Base-by-base conservation (phyloP, 1,284 basidiomycete species). In the Austropuccinia psidii region DNA sequence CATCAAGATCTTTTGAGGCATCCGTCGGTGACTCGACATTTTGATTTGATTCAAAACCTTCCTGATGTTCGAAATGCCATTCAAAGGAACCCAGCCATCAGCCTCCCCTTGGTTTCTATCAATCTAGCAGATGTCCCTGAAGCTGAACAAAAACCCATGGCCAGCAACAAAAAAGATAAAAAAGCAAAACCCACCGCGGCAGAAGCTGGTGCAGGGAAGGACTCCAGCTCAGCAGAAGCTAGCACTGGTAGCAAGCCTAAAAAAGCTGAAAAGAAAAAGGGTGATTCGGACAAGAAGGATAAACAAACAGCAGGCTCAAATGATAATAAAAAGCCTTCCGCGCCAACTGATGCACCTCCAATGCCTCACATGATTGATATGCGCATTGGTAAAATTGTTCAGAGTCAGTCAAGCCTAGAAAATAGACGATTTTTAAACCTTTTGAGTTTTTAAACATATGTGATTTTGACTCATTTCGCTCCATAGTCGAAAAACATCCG, bases 361-460 rank as follows among this genome's bases (percentile, higher is more conserved):
- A 82, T 87, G 31, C 93, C 93, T 9, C 91, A 90, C 57, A 95
- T 96, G 92, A 90, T 97, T 78, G 93, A 97, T 79, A 84, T 97
- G 77, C 86, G 93, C 61, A 91, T 97, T 15, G 78, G 79, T 33
- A 76, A 76, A 91, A 94, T 97, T 74, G 82, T 96, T 37, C 90
- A 95, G 80, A 87, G 92, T 29, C 19, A 13, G 31, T 19, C 74
- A 62, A 52, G 45, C 8, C 19, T 27, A 4, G 21, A 9, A 31
- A 27, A 17, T 15, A 33, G 41, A n/a, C 27, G 19, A 27, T 61
- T 31, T 17, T 3, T 43, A 17, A 27, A 21, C 4, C 13, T 21
- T 1, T 19, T 6, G 17, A 50, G 60, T 45, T 49, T n/a, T 64
- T 43, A 19, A 41, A 39, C 43, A 43, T 58, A 27, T 37, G 15